Evolutionary conservation across 2,329 filamentous ascomycete genomes (phyloP), one percentile per base, ranked within the genome.

Genomic region (Exophiala sp.): DNA sequence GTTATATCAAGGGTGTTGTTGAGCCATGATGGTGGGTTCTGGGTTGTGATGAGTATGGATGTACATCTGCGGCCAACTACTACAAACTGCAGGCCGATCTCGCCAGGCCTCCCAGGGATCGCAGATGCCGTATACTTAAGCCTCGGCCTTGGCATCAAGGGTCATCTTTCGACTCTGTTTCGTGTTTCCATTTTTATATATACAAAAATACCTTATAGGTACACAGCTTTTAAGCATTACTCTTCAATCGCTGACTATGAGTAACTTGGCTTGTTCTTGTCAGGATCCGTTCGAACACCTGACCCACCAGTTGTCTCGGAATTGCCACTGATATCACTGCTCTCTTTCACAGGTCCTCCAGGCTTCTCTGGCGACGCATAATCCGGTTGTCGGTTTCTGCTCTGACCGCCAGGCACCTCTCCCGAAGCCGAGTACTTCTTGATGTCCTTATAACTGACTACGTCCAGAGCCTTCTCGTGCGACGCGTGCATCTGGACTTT

Each of bases 401-500:
- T 50, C 35, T 46, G 42, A 18, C 53, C 49, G 29, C 36, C 43
- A 14, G 47, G 36, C 12, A 58, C 60, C 54, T 66, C 65, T 10
- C 55, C 47, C 18, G 60, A 54, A 2, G 64, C 65, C 1, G 65
- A 63, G 55, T 64, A 67, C 45, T 63, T 67, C 58, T 66, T 71
- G 57, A 73, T 38, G 18, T 67, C 65, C n/a, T 64, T 64, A 49
- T 71, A 64, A 1, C 54, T 54, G 10, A 72, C 57, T 4, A 65
- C 62, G 46, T 69, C 64, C 29, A 72, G 54, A 2, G 68, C 69
- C 24, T 49, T 67, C 55, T 71, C 65, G 47, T 71, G 63, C 5
- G 70, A 71, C 2, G 69, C 69, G 54, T 71, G 66, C 6, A 73
- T 53, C 57, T 66, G 65, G 0, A 72, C 69, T 39, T 61, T 63